Evolutionary conservation across 305 asterid species (phyloP).

Genomic region (Euphrasia arctica): DNA sequence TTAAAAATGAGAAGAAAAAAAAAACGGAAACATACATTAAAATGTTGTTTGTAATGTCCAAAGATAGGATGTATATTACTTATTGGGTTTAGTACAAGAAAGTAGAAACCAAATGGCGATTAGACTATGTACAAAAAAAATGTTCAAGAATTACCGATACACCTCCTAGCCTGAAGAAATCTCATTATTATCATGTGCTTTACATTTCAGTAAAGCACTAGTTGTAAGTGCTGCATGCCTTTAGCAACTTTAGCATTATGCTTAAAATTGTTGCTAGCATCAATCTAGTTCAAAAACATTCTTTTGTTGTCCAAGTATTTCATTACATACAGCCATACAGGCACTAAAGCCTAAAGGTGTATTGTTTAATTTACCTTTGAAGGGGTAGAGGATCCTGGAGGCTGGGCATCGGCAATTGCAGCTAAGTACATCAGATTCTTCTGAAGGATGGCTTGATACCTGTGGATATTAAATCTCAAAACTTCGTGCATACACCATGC

Average conservation of each 20-base stretch:
- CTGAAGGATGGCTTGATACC: slow-evolving; percentile 91
- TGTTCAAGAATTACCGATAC: background rate
- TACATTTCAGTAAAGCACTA: background rate
- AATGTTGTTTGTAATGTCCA: background rate
- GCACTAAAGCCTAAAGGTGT: background rate
- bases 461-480: slow-evolving; percentile 26
- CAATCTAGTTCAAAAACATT: background rate
- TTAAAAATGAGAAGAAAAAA: background rate
- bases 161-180: background rate
- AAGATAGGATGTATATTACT: background rate
- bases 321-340: background rate
- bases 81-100: background rate
- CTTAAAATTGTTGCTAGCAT: background rate
- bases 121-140: background rate
- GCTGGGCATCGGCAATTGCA: slow-evolving; percentile 98
- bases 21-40: background rate
- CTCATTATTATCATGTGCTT: background rate
- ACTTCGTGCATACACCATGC: background rate
- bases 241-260: background rate
- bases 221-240: background rate
- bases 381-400: slow-evolving; percentile 55
- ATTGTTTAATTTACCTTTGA: slow-evolving; percentile 44
- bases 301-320: background rate
- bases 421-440: slow-evolving; percentile 91
- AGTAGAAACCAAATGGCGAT: background rate